phyloP scores from a whole-genome alignment of 2,329 filamentous ascomycete genomes.

The Colletotrichum sp. region DNA sequence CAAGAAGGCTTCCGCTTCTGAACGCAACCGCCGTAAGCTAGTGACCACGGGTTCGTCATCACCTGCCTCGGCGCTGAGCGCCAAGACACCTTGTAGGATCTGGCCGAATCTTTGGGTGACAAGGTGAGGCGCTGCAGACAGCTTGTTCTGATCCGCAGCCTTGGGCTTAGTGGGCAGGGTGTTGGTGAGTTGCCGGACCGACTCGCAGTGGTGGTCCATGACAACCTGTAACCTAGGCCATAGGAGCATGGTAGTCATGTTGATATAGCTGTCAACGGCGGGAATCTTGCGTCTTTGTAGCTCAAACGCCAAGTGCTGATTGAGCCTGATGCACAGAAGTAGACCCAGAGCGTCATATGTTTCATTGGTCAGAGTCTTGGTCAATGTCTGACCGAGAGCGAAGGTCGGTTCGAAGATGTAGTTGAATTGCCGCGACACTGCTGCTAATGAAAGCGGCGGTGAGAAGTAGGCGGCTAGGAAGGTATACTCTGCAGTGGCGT shows the following conservation, averaged over 20 bases:
- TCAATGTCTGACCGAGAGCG: slow-evolving; percentile 77
- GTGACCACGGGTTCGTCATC: slow-evolving; percentile 92
- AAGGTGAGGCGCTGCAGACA: slow-evolving; percentile 85
- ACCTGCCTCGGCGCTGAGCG: slow-evolving; percentile 85
- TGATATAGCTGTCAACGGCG: slow-evolving; percentile 88
- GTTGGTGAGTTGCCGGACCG: slow-evolving; percentile 69
- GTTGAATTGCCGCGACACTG: slow-evolving; percentile 82
- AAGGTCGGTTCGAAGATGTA: slow-evolving; percentile 93
- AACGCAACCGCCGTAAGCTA: slow-evolving; percentile 77
- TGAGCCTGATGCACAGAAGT: slow-evolving; percentile 89
- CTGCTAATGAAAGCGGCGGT: slow-evolving; percentile 74
- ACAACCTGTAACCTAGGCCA: slow-evolving; percentile 96
- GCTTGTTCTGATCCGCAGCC: slow-evolving; percentile 54
- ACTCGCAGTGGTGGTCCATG: slow-evolving; percentile 93
- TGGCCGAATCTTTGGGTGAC: slow-evolving; percentile 96
- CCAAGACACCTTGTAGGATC: slow-evolving; percentile 83
- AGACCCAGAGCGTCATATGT: slow-evolving; percentile 87
- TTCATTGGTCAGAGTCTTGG: slow-evolving; percentile 76
- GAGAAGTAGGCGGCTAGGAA: slow-evolving; percentile 92
- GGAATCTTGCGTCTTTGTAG: slow-evolving; percentile 91
- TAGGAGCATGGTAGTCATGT: slow-evolving; percentile 92
- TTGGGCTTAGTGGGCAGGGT: slow-evolving; percentile 51
- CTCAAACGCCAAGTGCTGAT: slow-evolving; percentile 93
- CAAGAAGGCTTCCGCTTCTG: slow-evolving; percentile 85
- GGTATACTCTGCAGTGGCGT: slow-evolving; percentile 92